Conservation (phyloP, 2,329 filamentous ascomycete species). For the Monilinia fructigena region DNA sequence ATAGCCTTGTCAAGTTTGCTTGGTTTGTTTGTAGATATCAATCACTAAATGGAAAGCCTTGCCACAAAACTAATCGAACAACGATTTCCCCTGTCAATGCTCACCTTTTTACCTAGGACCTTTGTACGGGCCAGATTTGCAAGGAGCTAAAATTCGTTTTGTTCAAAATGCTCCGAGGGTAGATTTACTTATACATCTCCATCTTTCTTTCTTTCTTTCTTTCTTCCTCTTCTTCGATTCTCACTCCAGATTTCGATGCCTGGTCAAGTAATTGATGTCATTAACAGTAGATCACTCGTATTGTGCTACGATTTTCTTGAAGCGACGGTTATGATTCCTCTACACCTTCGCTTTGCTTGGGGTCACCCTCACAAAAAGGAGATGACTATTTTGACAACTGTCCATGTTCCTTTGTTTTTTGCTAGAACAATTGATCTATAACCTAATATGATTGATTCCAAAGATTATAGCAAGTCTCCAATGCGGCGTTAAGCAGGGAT, state of each 20-base stretch:
- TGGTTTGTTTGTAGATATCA: slow-evolving; percentile 9
- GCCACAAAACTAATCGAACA: background rate
- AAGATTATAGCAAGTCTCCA: background rate
- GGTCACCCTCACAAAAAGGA: background rate
- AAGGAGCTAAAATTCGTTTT: slow-evolving; percentile 14
- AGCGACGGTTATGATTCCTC: background rate
- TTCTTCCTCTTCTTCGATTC: slow-evolving; percentile 7
- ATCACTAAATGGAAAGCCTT: background rate
- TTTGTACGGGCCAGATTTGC: background rate
- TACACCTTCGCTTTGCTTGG: background rate
- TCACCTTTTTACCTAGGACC: background rate
- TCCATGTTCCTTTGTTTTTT: background rate
- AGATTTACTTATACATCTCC: background rate
- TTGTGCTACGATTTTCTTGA: background rate
- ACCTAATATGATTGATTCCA: background rate
- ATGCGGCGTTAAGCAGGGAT: background rate
- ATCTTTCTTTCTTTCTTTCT: too few species aligned
- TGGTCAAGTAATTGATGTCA: slow-evolving; percentile 7
- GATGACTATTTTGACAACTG: slow-evolving; percentile 9
- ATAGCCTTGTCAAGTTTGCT: slow-evolving; percentile 22
- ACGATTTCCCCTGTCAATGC: slow-evolving; percentile 6
- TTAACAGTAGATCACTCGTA: slow-evolving; percentile 11
- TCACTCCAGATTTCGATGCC: slow-evolving; percentile 18
- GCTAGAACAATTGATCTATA: background rate
- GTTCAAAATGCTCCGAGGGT: background rate